phyloP scores from a whole-genome alignment of 495 filamentous ascomycete species.

The Daldinia caldariorum region DNA sequence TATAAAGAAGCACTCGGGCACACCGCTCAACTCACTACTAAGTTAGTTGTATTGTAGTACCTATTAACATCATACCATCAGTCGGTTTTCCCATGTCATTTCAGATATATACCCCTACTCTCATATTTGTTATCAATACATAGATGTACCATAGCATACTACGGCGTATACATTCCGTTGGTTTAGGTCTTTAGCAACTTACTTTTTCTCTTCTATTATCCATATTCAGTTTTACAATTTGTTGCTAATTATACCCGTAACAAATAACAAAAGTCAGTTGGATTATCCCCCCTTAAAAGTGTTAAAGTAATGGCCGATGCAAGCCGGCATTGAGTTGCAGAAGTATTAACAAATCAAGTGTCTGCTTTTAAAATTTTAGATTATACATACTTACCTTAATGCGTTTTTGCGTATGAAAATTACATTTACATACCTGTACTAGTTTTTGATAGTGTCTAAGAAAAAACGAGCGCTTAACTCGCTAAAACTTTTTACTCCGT shows the following conservation, averaged over 20 bases:
- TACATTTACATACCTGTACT: too few species aligned
- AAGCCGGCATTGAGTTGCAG: neutral
- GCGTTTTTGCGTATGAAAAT: neutral
- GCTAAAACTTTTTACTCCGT: slow-evolving; percentile 2
- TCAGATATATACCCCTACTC: slow-evolving; percentile 19
- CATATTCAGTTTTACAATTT: neutral
- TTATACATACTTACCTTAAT: neutral
- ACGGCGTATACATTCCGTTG: neutral
- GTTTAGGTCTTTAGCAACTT: neutral
- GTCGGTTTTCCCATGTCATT: neutral
- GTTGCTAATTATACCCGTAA: neutral
- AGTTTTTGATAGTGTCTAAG: neutral
- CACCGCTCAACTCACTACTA: neutral
- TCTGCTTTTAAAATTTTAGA: neutral
- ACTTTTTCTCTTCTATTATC: neutral
- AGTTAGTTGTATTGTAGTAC: neutral
- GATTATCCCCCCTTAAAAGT: neutral
- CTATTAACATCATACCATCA: neutral
- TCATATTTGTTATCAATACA: neutral
- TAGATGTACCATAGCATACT: slow-evolving; percentile 2
- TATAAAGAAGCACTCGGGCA: neutral
- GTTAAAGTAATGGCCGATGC: neutral
- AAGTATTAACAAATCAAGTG: neutral
- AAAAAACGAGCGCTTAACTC: neutral
- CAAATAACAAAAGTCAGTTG: neutral